Conservation (phyloP, 2,329 filamentous ascomycete species). For the Cladorrhinum sp. region DNA sequence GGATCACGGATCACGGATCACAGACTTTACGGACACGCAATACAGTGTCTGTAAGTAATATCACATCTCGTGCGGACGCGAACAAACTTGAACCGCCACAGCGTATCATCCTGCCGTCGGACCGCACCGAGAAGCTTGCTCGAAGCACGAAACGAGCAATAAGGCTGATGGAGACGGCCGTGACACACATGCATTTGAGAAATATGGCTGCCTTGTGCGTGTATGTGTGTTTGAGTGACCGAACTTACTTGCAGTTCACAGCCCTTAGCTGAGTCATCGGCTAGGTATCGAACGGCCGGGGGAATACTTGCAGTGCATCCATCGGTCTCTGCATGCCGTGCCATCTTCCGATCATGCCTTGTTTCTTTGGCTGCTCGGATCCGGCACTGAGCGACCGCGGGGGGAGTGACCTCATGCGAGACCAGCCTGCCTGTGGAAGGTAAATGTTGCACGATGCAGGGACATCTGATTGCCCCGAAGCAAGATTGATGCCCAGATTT, state of each 20-base stretch:
- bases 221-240: background rate
- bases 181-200: background rate
- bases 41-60: background rate
- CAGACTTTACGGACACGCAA: slow-evolving; percentile 14
- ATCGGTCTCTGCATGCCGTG: slow-evolving; percentile 1
- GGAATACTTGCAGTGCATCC: slow-evolving; percentile 3
- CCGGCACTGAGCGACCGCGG: slow-evolving; percentile 13
- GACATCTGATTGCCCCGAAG: slow-evolving; percentile 20
- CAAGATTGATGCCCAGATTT: slow-evolving; percentile 21
- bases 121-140: slow-evolving; percentile 18
- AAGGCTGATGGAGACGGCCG: slow-evolving; percentile 12
- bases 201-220: slow-evolving; percentile 7
- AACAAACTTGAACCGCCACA: background rate
- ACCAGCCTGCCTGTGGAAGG: slow-evolving; percentile 13
- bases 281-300: slow-evolving; percentile 5
- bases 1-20: slow-evolving; percentile 12
- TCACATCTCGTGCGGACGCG: background rate
- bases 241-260: slow-evolving; percentile 1
- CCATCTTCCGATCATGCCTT: slow-evolving; percentile 1
- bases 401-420: background rate
- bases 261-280: slow-evolving; percentile 17
- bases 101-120: slow-evolving; percentile 23
- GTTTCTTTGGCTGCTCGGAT: slow-evolving; percentile 12
- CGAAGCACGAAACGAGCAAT: slow-evolving; percentile 13
- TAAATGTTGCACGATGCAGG: slow-evolving; percentile 23